A percentile compares a stretch with the other conserved stretches of the same genome.
These are phyloP conservation scores for Schizochytrium sp. DNA, from an alignment of 108 stramenopile species.

Conservation along the genomic window DNA sequence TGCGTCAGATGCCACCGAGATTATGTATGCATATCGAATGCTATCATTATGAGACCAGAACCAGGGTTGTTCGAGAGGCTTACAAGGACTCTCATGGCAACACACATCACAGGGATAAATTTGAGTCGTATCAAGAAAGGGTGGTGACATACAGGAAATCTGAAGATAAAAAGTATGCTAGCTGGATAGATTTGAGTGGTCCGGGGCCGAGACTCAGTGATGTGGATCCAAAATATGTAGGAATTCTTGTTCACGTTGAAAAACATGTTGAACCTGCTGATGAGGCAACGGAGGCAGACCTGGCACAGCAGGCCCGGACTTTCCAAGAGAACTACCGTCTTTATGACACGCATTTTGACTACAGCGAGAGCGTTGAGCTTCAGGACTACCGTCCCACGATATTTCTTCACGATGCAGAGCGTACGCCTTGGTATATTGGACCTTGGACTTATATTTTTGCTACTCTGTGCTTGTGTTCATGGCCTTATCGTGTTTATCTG, in stretches of 20 bases:
- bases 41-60: slow-evolving; percentile 19
- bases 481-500: slow-evolving; percentile 8
- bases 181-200: slow-evolving; percentile 10
- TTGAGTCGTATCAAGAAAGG: background rate
- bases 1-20: background rate
- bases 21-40: background rate
- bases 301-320: background rate
- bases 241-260: background rate
- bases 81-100: slow-evolving; percentile 5
- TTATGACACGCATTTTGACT: background rate
- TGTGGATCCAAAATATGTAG: background rate
- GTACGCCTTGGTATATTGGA: background rate
- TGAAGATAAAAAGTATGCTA: background rate
- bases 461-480: background rate
- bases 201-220: slow-evolving; percentile 1
- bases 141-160: background rate
- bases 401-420: background rate
- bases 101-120: background rate
- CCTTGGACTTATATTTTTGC: background rate
- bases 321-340: background rate
- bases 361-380: background rate
- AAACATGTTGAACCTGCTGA: background rate
- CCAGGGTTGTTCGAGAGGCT: background rate
- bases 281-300: background rate
- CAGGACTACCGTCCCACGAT: background rate